Conservation (phyloP, 2,329 filamentous ascomycete species). For the Aschersonia sp. region DNA sequence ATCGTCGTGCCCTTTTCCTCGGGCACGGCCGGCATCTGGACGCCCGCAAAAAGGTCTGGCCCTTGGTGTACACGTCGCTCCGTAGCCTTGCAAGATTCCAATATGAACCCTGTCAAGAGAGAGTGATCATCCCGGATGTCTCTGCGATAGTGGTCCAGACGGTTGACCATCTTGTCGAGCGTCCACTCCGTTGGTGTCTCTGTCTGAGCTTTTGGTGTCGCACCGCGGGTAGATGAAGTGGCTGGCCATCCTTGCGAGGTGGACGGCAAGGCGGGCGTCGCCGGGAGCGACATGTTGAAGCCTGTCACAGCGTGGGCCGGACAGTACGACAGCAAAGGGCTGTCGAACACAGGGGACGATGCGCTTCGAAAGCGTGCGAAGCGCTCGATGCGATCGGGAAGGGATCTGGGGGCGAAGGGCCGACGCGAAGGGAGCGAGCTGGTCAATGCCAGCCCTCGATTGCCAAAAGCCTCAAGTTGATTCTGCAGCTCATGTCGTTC, state of each 20-base stretch:
- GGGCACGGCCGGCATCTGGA: constrained; percentile 21
- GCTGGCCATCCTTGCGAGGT: background rate
- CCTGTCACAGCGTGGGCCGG: background rate
- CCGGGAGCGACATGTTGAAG: constrained; percentile 4
- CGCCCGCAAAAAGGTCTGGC: constrained; percentile 31
- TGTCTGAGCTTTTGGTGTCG: constrained; percentile 10
- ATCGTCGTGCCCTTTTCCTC: constrained; percentile 25
- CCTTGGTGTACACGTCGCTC: constrained; percentile 25
- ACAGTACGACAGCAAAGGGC: no score
- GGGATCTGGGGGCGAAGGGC: background rate
- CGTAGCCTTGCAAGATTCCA: constrained; percentile 27
- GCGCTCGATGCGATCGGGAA: background rate
- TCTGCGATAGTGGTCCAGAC: constrained; percentile 23
- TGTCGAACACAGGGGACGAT: background rate
- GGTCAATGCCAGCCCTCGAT: constrained; percentile 7
- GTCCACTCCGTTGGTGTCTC: constrained; percentile 22
- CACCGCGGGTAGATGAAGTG: constrained; percentile 3
- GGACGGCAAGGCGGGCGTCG: constrained; percentile 8
- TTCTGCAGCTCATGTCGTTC: background rate
- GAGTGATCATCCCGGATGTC: constrained; percentile 31
- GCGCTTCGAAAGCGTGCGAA: background rate
- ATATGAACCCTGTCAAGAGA: constrained; percentile 26
- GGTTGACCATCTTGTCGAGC: constrained; percentile 24
- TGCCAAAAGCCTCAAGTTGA: constrained; percentile 3
- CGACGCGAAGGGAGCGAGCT: constrained; percentile 15